phyloP scores from a whole-genome alignment of 2,329 filamentous ascomycete genomes.

The Tolypocladium paradoxum region DNA sequence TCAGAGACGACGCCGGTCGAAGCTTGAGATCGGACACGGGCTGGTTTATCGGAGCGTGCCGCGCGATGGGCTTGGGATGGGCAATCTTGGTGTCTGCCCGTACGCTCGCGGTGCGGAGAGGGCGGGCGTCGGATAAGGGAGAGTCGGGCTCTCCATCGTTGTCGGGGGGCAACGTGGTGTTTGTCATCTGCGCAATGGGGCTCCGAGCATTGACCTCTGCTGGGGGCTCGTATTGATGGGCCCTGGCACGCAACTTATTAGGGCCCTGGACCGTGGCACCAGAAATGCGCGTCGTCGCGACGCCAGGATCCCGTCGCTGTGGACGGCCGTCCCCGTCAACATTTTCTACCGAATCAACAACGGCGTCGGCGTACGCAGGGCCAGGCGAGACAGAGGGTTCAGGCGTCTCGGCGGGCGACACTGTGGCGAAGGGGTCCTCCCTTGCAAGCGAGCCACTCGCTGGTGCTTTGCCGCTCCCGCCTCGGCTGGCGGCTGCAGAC shows the following conservation, averaged over 20 bases:
- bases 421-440: slow-evolving; percentile 2
- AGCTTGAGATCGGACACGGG: slow-evolving; percentile 48
- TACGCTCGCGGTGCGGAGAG: slow-evolving; percentile 25
- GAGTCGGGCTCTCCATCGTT: slow-evolving; percentile 1
- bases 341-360: background rate
- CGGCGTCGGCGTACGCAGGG: background rate
- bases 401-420: slow-evolving; percentile 7
- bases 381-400: slow-evolving; percentile 2
- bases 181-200: slow-evolving; percentile 5
- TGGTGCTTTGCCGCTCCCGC: background rate
- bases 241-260: slow-evolving; percentile 5
- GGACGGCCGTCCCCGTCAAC: background rate
- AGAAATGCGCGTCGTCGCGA: background rate
- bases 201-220: background rate
- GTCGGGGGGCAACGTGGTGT: slow-evolving; percentile 3
- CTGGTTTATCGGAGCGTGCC: slow-evolving; percentile 33
- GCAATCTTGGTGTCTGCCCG: slow-evolving; percentile 33
- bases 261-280: slow-evolving; percentile 3
- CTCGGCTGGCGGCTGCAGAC: background rate
- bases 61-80: slow-evolving; percentile 34
- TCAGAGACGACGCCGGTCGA: slow-evolving; percentile 49
- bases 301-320: background rate
- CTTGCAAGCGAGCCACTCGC: background rate
- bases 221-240: slow-evolving; percentile 6
- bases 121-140: slow-evolving; percentile 8